Base-by-base conservation (phyloP, 495 filamentous ascomycete genomes). In the Penicillium psychrofluorescens region DNA sequence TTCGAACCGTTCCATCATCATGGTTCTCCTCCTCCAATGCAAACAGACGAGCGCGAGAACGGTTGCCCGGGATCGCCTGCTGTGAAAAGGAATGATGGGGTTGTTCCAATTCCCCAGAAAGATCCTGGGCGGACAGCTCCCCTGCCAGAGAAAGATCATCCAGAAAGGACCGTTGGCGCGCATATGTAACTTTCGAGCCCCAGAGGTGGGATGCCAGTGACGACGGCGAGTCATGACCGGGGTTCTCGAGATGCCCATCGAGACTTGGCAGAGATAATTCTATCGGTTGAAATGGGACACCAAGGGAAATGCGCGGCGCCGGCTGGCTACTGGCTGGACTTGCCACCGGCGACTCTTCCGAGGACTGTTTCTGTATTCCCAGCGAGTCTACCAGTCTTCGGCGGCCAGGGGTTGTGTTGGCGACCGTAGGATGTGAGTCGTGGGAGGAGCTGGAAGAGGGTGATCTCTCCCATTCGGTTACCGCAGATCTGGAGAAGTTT, bases 1-100 rank as follows among this genome's bases (percentile, higher is more conserved):
- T 92, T 38, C 84, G 79, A 45, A 95, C 82, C 40, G 77, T 67
- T 11, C 71, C 75, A 35, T 72, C 68, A 22, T 74, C 75, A 27
- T 71, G 57, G 28, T 62, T 65, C 6, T 75, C 73, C 11, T 76
- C 73, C n/a, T 83, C 79, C 11, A 75, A 40, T 7, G 40, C 45
- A 14, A 55, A 42, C 14, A 55, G 41, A 36, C 46, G 53, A 35
- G 53, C 40, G 12, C 31, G 46, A 8, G 56, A 38, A 8, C 50
- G 33, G 30, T 40, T 34, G n/a, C 43, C 44, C 22, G 22, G 22
- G 22, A 22, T 22, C 22, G 2, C 22, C 22, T 4, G 22, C 2
- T 3, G 22, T 0, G 22, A 22, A 22, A 4, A 22, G 22, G 22
- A 22, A 4, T 6, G 22, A 4, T 22, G 22, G 22, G 0, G 22